phyloP scores from a whole-genome alignment of 768 basidiomycete species.

The Atractiella rhizophila region DNA sequence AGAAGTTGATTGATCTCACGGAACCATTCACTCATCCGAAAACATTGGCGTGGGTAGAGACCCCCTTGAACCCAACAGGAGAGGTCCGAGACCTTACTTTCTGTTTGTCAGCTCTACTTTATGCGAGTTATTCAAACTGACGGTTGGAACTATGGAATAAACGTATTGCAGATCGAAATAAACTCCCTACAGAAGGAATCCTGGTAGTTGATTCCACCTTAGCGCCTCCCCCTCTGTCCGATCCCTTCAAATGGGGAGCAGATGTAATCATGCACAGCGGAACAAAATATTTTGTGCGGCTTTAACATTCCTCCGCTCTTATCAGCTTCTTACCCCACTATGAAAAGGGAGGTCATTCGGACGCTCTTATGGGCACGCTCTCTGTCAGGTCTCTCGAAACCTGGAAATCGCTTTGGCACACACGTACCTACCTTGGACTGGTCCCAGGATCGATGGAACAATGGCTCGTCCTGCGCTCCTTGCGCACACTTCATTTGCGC shows the following conservation, averaged over 20 bases:
- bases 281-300: not conserved
- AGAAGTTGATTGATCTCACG: too few species aligned
- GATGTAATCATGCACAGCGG: slow-evolving; percentile 43
- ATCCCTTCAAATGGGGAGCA: slow-evolving; percentile 63
- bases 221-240: slow-evolving; percentile 63
- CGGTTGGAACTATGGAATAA: not conserved
- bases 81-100: slow-evolving; percentile 60
- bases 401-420: slow-evolving; percentile 44
- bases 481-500: slow-evolving; percentile 62
- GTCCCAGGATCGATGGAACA: slow-evolving; percentile 15
- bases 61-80: slow-evolving; percentile 65
- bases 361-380: slow-evolving; percentile 52
- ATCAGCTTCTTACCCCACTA: slow-evolving; percentile 15
- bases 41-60: slow-evolving; percentile 88
- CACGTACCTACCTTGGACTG: slow-evolving; percentile 30
- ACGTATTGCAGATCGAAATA: too few species aligned
- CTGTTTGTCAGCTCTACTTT: not conserved
- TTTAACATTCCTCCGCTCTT: not conserved
- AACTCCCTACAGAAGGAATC: slow-evolving; percentile 48
- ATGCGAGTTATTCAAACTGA: not conserved
- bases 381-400: slow-evolving; percentile 40
- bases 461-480: slow-evolving; percentile 39
- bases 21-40: too few species aligned
- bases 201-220: slow-evolving; percentile 64
- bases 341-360: slow-evolving; percentile 72